Evolutionary conservation across 2,329 filamentous ascomycete genomes (phyloP).

Genomic region (Sporothrix sp.): DNA sequence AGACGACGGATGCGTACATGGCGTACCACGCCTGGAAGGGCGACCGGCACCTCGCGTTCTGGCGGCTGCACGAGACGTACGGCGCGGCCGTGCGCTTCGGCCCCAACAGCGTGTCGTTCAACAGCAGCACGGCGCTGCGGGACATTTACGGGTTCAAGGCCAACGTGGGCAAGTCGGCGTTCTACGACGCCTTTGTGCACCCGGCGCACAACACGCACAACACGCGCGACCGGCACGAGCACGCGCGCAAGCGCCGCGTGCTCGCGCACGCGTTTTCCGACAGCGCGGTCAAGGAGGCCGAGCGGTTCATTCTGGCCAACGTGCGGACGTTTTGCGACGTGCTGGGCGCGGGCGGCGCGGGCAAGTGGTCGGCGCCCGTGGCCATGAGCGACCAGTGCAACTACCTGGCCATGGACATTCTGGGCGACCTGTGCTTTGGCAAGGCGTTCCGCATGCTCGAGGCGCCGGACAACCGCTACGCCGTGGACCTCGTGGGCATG

Average conservation of each 20-base stretch:
- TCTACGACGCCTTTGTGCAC: conserved; percentile 64
- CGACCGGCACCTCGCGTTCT: conserved; percentile 64
- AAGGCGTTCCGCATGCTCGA: conserved; percentile 56
- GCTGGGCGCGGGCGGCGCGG: conserved; percentile 33
- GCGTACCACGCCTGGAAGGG: conserved; percentile 68
- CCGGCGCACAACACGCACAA: conserved; percentile 66
- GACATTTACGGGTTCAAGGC: conserved; percentile 55
- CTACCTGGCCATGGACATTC: conserved; percentile 53
- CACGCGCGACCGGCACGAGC: conserved; percentile 55
- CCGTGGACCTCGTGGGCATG: conserved; percentile 55
- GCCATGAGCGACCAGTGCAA: conserved; percentile 57
- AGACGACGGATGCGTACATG: conserved; percentile 54
- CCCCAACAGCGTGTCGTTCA: conserved; percentile 69
- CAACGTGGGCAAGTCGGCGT: conserved; percentile 58
- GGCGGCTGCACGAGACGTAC: conserved; percentile 60
- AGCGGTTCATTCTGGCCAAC: conserved; percentile 56
- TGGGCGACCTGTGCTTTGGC: conserved; percentile 51
- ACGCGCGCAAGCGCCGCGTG: conserved; percentile 62
- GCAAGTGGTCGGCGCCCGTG: conserved; percentile 48
- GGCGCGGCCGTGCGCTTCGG: conserved; percentile 66
- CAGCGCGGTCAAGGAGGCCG: conserved; percentile 55
- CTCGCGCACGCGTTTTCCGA: conserved; percentile 65
- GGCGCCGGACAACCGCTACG: conserved; percentile 51
- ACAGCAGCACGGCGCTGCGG: conserved; percentile 57
- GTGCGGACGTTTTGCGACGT: conserved; percentile 56